A percentile compares a stretch with the other conserved stretches of the same genome.
phyloP scores from a whole-genome alignment of 306 rosid genomes.

The Pterocarpus macrocarpus region DNA sequence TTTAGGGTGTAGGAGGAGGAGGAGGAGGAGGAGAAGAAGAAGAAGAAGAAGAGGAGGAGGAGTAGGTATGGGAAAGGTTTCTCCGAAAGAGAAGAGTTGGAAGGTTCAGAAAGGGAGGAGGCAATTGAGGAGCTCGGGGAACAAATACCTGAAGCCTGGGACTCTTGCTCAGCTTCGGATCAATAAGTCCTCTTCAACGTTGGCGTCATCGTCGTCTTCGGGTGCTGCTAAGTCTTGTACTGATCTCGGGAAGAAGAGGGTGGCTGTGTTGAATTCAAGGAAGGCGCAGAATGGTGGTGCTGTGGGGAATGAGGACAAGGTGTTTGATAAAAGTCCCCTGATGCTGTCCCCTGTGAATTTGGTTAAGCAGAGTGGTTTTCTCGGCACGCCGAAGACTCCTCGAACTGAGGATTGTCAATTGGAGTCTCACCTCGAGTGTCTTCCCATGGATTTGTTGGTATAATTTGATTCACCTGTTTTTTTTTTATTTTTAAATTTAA shows the following conservation, averaged over 20 bases:
- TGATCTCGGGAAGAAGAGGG: conserved; percentile 76
- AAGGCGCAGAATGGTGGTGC: conserved; percentile 37
- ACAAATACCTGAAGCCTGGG: conserved; percentile 80
- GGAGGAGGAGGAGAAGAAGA: too few relatives aligned
- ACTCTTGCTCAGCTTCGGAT: conserved; percentile 88
- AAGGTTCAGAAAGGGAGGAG: conserved; percentile 61
- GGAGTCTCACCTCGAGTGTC: conserved; percentile 83
- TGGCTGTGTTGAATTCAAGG: conserved; percentile 55
- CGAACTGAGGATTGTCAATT: conserved; percentile 60
- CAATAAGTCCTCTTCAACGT: conserved; percentile 46
- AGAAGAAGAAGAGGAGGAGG: neutral
- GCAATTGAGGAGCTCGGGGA: conserved; percentile 59
- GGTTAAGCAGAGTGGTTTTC: conserved; percentile 54
- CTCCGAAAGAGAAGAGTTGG: conserved; percentile 61
- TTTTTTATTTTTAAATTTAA: neutral
- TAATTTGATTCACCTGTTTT: neutral
- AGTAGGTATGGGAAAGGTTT: conserved; percentile 69
- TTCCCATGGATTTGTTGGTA: conserved; percentile 91
- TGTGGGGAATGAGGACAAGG: conserved; percentile 49
- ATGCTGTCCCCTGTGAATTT: conserved; percentile 84
- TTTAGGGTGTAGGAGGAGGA: neutral
- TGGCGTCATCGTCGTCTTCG: conserved; percentile 38
- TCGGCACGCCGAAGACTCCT: conserved; percentile 80
- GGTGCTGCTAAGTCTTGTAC: conserved; percentile 61
- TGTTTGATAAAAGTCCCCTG: conserved; percentile 68